Evolutionary conservation across 2,329 filamentous ascomycete species (phyloP), one percentile per base, ranked within the genome.

Genomic region (Ceratocystis papillata): DNA sequence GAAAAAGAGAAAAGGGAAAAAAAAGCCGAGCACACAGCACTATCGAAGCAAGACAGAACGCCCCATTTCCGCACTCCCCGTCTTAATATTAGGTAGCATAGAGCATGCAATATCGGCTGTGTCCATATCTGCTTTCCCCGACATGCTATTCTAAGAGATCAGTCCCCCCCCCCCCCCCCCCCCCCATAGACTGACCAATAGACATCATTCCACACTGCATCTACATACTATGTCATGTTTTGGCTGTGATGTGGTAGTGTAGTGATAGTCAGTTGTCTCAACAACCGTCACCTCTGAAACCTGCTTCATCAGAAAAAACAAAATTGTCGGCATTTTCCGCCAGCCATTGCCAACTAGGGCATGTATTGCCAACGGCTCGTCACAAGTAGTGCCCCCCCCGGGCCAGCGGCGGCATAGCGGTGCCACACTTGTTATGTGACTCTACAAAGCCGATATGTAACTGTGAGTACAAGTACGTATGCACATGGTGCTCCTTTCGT

Each of bases 1-100:
- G 37, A 17, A 59, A 17, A 17, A 30, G 53, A 33, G n/a, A 57
- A 57, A 33, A 57, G 15, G 15, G n/a, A 20, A 37, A 57, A 57
- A 22, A 57, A 28, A 17, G 7, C 30, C 55, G 15, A 59, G 25
- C 55, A 25, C 10, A 33, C 20, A n/a, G 28, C 12, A 28, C 25
- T 33, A 37, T 33, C 55, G 33, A 30, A 33, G 55, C 30, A 28
- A 59, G 55, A 37, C 55, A 59, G 5, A 59, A 25, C 3, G 25
- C 55, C n/a, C 48, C 28, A 59, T 59, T 59, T 33, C 55, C 55
- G 55, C 55, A 59, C 55, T 25, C 48, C 22, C 5, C 7, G n/a
- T 59, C 50, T 37, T 37, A 5, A 25, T 5, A 2, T 15, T 10
- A 25, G 10, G 7, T 28, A 12, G 48, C 48, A 22, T 53, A 25